A percentile compares a stretch with the other conserved stretches of the same genome.
Conservation (phyloP, 805 yeast species). For the Helenozyma baotianmanensis region DNA sequence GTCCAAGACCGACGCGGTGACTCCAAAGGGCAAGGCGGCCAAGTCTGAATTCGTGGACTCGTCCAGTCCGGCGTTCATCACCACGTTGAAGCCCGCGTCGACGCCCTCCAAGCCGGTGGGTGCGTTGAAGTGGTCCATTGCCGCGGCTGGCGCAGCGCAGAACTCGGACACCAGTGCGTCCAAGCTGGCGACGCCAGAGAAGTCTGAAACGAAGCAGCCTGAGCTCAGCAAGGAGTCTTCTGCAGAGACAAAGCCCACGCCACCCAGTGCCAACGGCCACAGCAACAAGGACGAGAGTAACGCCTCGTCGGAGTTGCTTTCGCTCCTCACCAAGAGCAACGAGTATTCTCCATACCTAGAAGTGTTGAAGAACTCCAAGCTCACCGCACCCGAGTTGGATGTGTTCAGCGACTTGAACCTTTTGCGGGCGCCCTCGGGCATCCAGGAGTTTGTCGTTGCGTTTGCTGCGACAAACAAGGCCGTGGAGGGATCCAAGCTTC, state of each 20-base stretch:
- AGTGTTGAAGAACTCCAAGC: conserved; percentile 26
- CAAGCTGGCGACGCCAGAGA: conserved; percentile 5
- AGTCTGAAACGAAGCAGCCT: background rate
- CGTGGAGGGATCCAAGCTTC: conserved; percentile 19
- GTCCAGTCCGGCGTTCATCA: conserved; percentile 36
- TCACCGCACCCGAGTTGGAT: conserved; percentile 27
- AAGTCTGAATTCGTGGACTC: conserved; percentile 19
- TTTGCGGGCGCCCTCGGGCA: conserved; percentile 37
- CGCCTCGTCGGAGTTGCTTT: conserved; percentile 15
- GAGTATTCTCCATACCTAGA: conserved; percentile 19
- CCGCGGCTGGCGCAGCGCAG: conserved; percentile 38
- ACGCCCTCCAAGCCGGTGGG: conserved; percentile 51
- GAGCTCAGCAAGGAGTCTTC: background rate
- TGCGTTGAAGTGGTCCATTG: conserved; percentile 53
- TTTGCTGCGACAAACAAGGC: conserved; percentile 31
- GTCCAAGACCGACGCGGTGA: conserved; percentile 3
- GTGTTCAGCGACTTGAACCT: conserved; percentile 33
- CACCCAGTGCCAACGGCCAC: background rate
- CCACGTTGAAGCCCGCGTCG: conserved; percentile 50
- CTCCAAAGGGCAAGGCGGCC: conserved; percentile 13
- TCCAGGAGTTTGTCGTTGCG: conserved; percentile 38
- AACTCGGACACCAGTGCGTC: background rate
- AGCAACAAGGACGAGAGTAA: conserved; percentile 9
- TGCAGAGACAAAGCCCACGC: too few relatives aligned
- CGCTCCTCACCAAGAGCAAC: conserved; percentile 17